phyloP scores from a whole-genome alignment of 371 early-diverging fungal genomes.

The Enterospora canceri region DNA sequence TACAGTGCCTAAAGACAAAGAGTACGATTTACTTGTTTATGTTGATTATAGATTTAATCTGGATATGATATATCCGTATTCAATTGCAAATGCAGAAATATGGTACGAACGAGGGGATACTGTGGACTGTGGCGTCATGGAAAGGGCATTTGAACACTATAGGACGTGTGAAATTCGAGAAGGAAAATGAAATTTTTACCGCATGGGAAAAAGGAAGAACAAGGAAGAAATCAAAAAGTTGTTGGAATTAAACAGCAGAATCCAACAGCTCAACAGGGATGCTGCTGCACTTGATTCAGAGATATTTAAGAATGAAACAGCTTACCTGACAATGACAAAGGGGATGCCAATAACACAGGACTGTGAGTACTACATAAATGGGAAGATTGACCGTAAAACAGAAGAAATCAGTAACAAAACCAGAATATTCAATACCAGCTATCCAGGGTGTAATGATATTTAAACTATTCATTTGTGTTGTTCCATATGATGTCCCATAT shows the following conservation, averaged over 20 bases:
- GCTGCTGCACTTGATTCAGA: not conserved
- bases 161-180: not conserved
- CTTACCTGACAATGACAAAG: not conserved
- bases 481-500: not conserved
- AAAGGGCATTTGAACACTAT: constrained; percentile 1
- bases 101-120: not conserved
- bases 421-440: not conserved
- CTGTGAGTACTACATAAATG: not conserved
- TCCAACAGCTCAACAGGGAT: not conserved
- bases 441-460: not conserved
- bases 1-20: not conserved
- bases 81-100: constrained; percentile 2
- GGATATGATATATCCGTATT: not conserved
- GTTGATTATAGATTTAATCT: not conserved
- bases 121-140: not conserved
- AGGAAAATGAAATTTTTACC: not conserved
- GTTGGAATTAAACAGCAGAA: not conserved
- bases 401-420: not conserved
- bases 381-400: not conserved
- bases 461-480: not conserved
- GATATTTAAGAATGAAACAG: not conserved
- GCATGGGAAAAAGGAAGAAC: not conserved
- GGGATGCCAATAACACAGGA: not conserved
- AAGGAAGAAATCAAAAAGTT: not conserved
- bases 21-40: constrained; percentile 1